Conservation (phyloP, 192 early-diverging fungal genomes). For the Rhizophagus clarus region DNA sequence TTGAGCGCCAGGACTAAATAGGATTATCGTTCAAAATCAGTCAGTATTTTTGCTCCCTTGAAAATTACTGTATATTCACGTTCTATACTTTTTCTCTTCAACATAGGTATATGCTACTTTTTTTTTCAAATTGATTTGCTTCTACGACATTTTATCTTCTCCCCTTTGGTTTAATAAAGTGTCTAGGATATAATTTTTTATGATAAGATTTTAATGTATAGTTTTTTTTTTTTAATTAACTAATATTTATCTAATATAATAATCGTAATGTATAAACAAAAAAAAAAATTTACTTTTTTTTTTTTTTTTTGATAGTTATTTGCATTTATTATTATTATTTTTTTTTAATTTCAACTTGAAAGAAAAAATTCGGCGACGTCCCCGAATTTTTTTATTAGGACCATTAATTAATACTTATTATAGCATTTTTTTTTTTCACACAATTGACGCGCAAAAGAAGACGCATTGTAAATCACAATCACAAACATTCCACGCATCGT, state of each 20-base stretch:
- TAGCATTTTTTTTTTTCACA: background rate
- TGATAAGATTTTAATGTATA: background rate
- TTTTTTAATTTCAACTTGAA: background rate
- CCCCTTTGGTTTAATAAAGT: background rate
- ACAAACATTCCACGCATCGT: background rate
- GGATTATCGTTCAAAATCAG: background rate
- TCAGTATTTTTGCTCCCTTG: background rate
- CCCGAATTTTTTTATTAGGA: background rate
- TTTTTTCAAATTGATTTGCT: background rate
- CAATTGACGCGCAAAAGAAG: background rate
- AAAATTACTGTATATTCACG: background rate
- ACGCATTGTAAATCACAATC: background rate
- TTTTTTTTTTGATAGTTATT: background rate
- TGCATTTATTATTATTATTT: background rate
- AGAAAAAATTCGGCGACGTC: background rate
- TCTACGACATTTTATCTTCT: background rate
- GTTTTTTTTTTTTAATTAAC: background rate
- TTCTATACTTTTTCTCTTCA: background rate
- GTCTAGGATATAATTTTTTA: background rate
- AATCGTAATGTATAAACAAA: background rate
- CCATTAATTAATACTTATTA: background rate
- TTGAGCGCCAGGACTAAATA: background rate
- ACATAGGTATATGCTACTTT: background rate
- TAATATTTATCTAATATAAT: background rate
- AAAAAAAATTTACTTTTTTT: too few species aligned